Conservation (phyloP, 306 rosid genomes). For the Lupinus albus region DNA sequence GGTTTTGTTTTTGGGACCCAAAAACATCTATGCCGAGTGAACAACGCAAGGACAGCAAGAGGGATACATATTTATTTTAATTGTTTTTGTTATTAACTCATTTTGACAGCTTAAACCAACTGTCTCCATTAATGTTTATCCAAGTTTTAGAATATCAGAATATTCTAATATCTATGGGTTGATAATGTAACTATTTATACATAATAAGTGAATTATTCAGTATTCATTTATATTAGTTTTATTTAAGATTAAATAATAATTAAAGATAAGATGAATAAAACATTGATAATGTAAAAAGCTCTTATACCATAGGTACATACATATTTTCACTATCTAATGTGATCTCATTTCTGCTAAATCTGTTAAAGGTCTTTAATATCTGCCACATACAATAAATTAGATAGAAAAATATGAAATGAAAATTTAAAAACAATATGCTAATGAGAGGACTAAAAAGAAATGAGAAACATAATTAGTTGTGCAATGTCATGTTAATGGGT, state of each 20-base stretch:
- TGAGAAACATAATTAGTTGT: constrained; percentile 28
- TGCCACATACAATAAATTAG: not conserved
- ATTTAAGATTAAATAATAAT: too few species aligned
- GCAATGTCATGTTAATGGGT: constrained; percentile 39
- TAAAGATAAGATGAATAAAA: too few species aligned
- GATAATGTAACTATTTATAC: too few species aligned
- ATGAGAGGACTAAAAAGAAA: constrained; percentile 15
- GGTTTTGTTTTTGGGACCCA: constrained; percentile 15
- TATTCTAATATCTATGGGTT: too few species aligned
- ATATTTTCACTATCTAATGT: not conserved
- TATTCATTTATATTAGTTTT: too few species aligned
- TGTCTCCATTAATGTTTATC: constrained; percentile 32
- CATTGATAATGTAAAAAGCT: too few species aligned
- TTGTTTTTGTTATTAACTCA: not conserved
- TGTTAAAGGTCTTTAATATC: not conserved
- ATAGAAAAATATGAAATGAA: not conserved
- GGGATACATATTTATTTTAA: constrained; percentile 4
- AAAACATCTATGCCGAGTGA: constrained; percentile 48
- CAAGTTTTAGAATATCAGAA: not conserved
- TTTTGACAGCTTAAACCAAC: constrained; percentile 44
- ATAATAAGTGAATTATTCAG: too few species aligned
- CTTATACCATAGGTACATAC: too few species aligned
- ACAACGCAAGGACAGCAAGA: constrained; percentile 47
- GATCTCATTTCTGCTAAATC: not conserved
- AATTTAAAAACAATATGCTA: not conserved